These are phyloP conservation scores for Xanthoconium stramineum DNA, from an alignment of 768 basidiomycete genomes.

Conservation along the genomic window DNA sequence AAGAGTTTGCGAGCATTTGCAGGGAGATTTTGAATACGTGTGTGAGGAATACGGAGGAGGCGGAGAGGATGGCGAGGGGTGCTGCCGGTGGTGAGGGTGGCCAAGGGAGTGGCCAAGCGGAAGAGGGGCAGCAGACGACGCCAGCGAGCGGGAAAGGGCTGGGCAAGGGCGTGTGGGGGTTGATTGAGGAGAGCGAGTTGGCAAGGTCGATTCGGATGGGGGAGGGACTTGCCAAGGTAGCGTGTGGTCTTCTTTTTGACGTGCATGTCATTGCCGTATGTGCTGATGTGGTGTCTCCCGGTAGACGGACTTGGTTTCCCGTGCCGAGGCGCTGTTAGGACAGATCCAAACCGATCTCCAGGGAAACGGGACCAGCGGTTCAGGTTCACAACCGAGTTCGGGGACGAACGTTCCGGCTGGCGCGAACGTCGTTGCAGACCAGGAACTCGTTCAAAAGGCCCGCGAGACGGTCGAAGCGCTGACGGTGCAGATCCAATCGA, in stretches of 20 bases:
- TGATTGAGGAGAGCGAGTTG: conserved; percentile 84
- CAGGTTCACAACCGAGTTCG: neutral
- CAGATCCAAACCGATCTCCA: conserved; percentile 32
- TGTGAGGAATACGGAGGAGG: conserved; percentile 91
- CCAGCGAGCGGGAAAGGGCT: conserved; percentile 47
- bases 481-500: conserved; percentile 46
- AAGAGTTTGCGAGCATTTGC: conserved; percentile 80
- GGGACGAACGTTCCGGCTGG: neutral
- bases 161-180: conserved; percentile 74
- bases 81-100: neutral
- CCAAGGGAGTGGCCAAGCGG: neutral
- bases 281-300: neutral
- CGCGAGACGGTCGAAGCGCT: conserved; percentile 53
- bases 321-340: conserved; percentile 42
- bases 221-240: conserved; percentile 42
- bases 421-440: neutral
- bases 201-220: conserved; percentile 63
- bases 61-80: conserved; percentile 39
- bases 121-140: conserved; percentile 22
- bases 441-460: conserved; percentile 48
- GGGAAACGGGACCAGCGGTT: neutral
- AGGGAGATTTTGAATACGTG: conserved; percentile 89
- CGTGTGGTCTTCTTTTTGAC: conserved; percentile 22
- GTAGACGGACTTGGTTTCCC: conserved; percentile 11
- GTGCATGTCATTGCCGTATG: neutral